Evolutionary conservation across 257 asterid species (phyloP), one percentile per base, ranked within the genome.

Genomic region (Eucommia ulmoides): DNA sequence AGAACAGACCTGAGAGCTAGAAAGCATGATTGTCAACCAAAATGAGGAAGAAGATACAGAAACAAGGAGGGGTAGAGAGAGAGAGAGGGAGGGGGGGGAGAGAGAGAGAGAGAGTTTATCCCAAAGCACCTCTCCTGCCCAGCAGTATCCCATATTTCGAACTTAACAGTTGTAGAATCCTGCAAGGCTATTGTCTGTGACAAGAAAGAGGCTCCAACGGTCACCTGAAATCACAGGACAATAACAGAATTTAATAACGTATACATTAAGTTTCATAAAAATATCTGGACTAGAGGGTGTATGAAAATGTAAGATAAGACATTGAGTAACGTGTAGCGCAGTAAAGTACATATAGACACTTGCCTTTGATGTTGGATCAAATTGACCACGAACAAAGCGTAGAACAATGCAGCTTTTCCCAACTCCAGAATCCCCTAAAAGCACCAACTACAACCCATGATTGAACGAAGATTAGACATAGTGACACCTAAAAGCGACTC

Each of bases 111-210:
- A n/a, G n/a, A n/a, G n/a, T n/a, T n/a, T n/a, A n/a, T n/a, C n/a
- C n/a, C n/a, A n/a, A 14, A 51, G 29, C 54, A 91, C 99, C 99
- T 91, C 70, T 91, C 99, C 71, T 91, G 99, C 23, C 99, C 99
- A 9, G 99, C 99, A 33, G 99, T 91, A 60, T 91, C 99, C 99
- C 99, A 91, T 75, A 91, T 91, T 79, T 91, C 99, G 70, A 83
- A 91, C 66, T 91, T 91, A 23, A 91, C 95, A 0, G 97, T 91
- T 7, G 95, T 83, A 47, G 95, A 86, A 66, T 91, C 99, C 57
- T 83, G 99, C 63, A 91, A 78, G 50, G 99, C 95, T 66, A 91
- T 69, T 8, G 96, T 91, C 78, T 91, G 99, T 53, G 95, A 91
- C 79, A 89, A 64, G 72, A 86, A 89, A 46, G 94, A 82, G 49